Conservation (phyloP, 208 protist species). For the Leishmania guyanensis region DNA sequence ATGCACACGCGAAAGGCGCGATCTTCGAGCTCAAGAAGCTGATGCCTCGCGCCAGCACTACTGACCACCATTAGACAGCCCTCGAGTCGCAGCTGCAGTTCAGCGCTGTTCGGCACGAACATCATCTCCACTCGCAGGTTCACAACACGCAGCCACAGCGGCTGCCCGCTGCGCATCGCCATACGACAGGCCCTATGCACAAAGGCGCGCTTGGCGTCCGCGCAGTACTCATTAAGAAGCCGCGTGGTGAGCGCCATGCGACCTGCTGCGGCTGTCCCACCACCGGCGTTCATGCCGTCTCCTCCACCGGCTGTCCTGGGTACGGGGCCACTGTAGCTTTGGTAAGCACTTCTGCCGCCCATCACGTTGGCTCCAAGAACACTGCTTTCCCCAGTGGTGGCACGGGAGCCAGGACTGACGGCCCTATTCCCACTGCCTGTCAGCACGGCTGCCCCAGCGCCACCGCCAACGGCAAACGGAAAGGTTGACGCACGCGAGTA, state of each 20-base stretch:
- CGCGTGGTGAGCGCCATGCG: slow-evolving; percentile 45
- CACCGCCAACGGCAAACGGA: background rate
- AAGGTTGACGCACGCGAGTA: slow-evolving; percentile 41
- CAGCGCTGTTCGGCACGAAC: slow-evolving; percentile 78
- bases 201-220: slow-evolving; percentile 80
- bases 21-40: slow-evolving; percentile 53
- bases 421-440: slow-evolving; percentile 3
- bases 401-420: background rate
- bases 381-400: background rate
- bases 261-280: slow-evolving; percentile 14
- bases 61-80: slow-evolving; percentile 75
- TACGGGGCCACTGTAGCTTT: background rate
- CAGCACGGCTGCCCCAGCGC: background rate
- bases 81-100: slow-evolving; percentile 80
- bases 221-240: slow-evolving; percentile 77
- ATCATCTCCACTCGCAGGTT: slow-evolving; percentile 61
- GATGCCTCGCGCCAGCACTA: slow-evolving; percentile 21
- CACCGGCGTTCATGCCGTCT: slow-evolving; percentile 2
- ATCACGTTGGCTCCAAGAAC: background rate
- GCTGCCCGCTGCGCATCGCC: slow-evolving; percentile 47
- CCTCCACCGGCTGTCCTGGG: background rate
- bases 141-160: slow-evolving; percentile 57
- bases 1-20: slow-evolving; percentile 74
- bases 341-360: background rate
- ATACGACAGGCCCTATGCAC: slow-evolving; percentile 67